phyloP scores from a whole-genome alignment of 345 rosid species.

The Ricinus communis region DNA sequence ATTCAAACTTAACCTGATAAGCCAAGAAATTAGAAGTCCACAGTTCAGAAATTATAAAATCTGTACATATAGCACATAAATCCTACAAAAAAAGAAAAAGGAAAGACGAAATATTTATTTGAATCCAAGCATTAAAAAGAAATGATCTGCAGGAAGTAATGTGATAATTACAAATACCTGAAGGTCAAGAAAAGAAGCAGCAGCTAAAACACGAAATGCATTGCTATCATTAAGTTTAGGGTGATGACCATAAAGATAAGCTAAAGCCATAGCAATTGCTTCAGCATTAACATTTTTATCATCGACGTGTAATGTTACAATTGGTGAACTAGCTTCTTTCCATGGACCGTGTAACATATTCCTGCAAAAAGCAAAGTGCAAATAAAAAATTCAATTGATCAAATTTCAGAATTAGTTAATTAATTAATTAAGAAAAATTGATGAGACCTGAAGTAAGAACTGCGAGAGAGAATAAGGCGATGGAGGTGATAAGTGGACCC shows the following conservation, averaged over 20 bases:
- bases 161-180: constrained; percentile 53
- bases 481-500: constrained; percentile 89
- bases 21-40: constrained; percentile 90
- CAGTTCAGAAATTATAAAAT: constrained; percentile 83
- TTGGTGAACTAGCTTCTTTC: constrained; percentile 88
- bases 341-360: constrained; percentile 95
- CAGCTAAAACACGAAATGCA: constrained; percentile 92
- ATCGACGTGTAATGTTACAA: constrained; percentile 71
- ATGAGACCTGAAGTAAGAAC: constrained; percentile 85
- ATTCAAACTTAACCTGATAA: constrained; percentile 62
- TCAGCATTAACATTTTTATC: constrained; percentile 89
- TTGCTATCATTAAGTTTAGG: constrained; percentile 85
- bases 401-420: too few species aligned
- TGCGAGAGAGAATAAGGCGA: constrained; percentile 87
- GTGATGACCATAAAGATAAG: constrained; percentile 82
- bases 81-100: constrained; percentile 48
- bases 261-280: constrained; percentile 79
- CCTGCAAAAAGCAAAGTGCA: constrained; percentile 43
- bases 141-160: constrained; percentile 13
- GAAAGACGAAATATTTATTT: not conserved
- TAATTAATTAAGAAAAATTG: not conserved
- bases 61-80: constrained; percentile 93
- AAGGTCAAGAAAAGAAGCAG: constrained; percentile 97
- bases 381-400: not conserved
- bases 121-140: not conserved